These are phyloP conservation scores for Salix exigua DNA, from an alignment of 345 rosid genomes.

Conservation along the genomic window DNA sequence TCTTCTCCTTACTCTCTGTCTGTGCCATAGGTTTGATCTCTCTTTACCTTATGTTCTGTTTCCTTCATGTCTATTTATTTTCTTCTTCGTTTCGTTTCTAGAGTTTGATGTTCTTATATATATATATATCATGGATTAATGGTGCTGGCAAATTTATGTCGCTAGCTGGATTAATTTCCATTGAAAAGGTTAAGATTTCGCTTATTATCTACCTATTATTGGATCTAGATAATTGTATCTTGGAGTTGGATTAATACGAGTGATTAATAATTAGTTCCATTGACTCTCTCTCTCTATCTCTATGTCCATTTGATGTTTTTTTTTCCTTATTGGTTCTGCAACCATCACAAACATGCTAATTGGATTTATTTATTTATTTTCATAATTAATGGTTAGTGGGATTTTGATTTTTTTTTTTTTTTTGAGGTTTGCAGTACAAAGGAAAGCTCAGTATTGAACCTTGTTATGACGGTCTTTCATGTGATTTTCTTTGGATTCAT, in stretches of 20 bases:
- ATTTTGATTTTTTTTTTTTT: slow-evolving; percentile 13
- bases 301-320: neutral
- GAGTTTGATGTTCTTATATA: neutral
- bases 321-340: slow-evolving; percentile 5
- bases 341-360: neutral
- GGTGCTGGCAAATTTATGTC: slow-evolving; percentile 5
- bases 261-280: slow-evolving; percentile 6
- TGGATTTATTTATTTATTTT: neutral
- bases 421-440: slow-evolving; percentile 64
- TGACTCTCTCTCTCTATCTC: slow-evolving; percentile 1
- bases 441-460: slow-evolving; percentile 81
- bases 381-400: slow-evolving; percentile 5
- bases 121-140: neutral
- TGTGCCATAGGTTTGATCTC: slow-evolving; percentile 66
- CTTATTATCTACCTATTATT: neutral
- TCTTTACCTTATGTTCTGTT: neutral
- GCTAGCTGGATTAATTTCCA: neutral
- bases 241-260: neutral
- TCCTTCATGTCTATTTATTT: neutral
- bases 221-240: slow-evolving; percentile 6
- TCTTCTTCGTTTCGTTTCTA: neutral
- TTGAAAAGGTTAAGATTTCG: slow-evolving; percentile 5
- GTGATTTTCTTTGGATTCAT: slow-evolving; percentile 80
- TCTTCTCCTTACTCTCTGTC: slow-evolving; percentile 79
- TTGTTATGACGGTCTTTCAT: slow-evolving; percentile 77